phyloP scores from a whole-genome alignment of 768 basidiomycete genomes.

The Russula dissimulans region DNA sequence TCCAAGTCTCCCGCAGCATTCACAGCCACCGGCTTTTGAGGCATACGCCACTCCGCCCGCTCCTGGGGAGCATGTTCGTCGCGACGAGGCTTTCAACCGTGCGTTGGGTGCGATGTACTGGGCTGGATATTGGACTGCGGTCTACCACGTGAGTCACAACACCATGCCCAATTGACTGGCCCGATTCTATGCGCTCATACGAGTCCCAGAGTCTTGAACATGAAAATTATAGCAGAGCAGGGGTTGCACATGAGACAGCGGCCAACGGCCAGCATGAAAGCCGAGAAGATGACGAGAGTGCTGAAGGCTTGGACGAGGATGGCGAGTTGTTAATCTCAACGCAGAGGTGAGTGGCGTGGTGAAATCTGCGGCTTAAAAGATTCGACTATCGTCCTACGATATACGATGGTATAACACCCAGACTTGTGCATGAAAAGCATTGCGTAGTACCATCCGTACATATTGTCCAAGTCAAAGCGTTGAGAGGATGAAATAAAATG shows the following conservation, averaged over 20 bases:
- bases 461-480: neutral
- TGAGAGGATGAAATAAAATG: neutral
- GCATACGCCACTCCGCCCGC: conserved; percentile 18
- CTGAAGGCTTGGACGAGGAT: conserved; percentile 16
- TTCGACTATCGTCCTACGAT: neutral
- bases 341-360: conserved; percentile 19
- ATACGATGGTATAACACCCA: neutral
- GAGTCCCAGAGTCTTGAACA: conserved; percentile 6
- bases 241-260: conserved; percentile 8
- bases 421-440: neutral
- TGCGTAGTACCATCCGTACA: neutral
- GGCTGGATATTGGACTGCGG: conserved; percentile 81
- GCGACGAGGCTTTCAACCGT: conserved; percentile 69
- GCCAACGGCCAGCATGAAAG: neutral
- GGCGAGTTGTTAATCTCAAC: conserved; percentile 20
- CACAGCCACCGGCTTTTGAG: conserved; percentile 15
- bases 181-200: neutral
- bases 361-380: neutral
- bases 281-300: conserved; percentile 1
- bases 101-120: conserved; percentile 79
- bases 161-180: neutral
- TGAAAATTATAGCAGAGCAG: neutral
- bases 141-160: conserved; percentile 56
- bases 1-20: conserved; percentile 38
- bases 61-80: conserved; percentile 37